Conservation (phyloP, 2,329 filamentous ascomycete species). For the Colletotrichum filicis region DNA sequence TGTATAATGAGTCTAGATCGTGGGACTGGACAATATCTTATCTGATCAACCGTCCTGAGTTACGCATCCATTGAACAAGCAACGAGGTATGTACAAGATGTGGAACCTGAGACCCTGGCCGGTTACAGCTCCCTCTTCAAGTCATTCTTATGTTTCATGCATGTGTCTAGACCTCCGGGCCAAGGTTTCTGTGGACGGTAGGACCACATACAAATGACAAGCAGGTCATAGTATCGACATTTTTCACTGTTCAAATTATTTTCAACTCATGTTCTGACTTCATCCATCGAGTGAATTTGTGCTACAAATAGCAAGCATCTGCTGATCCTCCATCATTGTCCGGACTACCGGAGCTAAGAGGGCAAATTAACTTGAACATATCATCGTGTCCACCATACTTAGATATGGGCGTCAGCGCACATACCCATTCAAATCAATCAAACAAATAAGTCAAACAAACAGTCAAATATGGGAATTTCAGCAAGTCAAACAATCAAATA, state of each 20-base stretch:
- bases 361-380: not conserved
- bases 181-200: not conserved
- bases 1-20: not conserved
- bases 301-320: not conserved
- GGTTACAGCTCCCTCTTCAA: not conserved
- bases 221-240: not conserved
- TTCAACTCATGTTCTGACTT: not conserved
- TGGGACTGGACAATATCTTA: not conserved
- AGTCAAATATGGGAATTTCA: no score
- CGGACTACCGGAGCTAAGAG: not conserved
- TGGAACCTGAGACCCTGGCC: not conserved
- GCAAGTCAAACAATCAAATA: no score
- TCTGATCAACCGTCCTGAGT: not conserved
- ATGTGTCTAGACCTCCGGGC: not conserved
- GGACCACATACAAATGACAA: no score
- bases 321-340: not conserved
- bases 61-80: not conserved
- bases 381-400: not conserved
- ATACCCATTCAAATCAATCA: no score
- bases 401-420: no score
- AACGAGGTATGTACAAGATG: not conserved
- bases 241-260: not conserved
- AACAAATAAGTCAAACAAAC: no score
- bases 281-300: no score
- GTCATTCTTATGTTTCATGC: not conserved